Evolutionary conservation across 2,329 filamentous ascomycete species (phyloP).

Genomic region (Corinectria fuckeliana): DNA sequence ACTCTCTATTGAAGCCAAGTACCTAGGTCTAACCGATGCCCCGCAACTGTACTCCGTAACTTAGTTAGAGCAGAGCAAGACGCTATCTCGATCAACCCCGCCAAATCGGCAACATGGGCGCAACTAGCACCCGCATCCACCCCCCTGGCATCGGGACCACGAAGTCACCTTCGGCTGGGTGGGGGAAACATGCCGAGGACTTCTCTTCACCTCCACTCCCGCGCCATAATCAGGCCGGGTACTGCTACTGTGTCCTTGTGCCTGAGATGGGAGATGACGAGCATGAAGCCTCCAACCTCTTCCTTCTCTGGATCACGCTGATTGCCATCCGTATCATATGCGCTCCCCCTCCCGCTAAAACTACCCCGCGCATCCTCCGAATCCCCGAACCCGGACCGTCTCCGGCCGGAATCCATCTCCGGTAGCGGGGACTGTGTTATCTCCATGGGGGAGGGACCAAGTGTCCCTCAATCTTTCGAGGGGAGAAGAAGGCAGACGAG

Average conservation of each 20-base stretch:
- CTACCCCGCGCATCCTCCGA: background rate
- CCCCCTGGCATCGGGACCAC: background rate
- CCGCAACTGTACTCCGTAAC: conserved; percentile 10
- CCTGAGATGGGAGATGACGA: background rate
- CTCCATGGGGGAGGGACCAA: background rate
- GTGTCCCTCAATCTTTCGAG: background rate
- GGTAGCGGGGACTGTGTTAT: background rate
- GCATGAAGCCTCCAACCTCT: background rate
- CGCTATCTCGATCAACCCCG: conserved; percentile 1
- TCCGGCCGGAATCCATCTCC: background rate
- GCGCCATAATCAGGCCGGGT: background rate
- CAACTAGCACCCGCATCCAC: conserved; percentile 8
- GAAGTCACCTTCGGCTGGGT: conserved; percentile 10
- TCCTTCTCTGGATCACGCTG: background rate
- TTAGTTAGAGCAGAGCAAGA: too few species aligned
- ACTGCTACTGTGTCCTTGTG: background rate
- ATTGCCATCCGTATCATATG: background rate
- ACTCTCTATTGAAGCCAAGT: too few species aligned
- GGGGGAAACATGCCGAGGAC: conserved; percentile 11
- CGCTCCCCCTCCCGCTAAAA: background rate
- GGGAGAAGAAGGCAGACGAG: background rate
- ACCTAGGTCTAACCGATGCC: too few species aligned
- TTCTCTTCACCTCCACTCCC: background rate
- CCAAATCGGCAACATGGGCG: conserved; percentile 11
- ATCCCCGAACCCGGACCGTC: background rate